These are phyloP conservation scores for Sambucus nigra DNA, from an alignment of 129 eudicot genomes.

Conservation along the genomic window DNA sequence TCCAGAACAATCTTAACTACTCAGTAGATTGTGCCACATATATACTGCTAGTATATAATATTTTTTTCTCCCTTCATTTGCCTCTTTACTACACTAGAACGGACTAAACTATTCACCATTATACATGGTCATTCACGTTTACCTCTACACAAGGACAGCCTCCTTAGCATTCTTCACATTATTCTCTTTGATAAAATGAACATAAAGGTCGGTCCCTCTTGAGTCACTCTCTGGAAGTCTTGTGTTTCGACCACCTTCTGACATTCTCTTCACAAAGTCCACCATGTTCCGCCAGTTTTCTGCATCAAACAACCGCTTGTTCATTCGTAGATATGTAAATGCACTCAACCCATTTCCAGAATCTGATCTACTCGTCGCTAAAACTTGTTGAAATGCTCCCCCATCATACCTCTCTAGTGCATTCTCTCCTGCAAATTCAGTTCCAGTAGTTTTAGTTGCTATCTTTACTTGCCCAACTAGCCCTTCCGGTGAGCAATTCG, in stretches of 20 bases:
- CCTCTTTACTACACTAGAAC: not conserved
- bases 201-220: conserved; percentile 59
- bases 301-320: conserved; percentile 67
- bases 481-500: conserved; percentile 84
- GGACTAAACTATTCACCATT: conserved; percentile 1
- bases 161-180: conserved; percentile 30
- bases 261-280: conserved; percentile 72
- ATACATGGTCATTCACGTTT: not conserved
- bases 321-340: conserved; percentile 75
- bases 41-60: not conserved
- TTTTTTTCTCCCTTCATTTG: not conserved
- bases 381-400: conserved; percentile 53
- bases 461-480: conserved; percentile 69
- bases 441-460: conserved; percentile 55
- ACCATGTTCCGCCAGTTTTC: conserved; percentile 83
- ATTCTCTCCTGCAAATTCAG: conserved; percentile 83
- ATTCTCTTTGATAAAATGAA: conserved; percentile 43
- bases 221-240: conserved; percentile 52
- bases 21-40: not conserved
- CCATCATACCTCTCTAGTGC: conserved; percentile 79
- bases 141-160: conserved; percentile 47
- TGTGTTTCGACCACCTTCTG: conserved; percentile 50
- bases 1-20: not conserved
- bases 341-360: conserved; percentile 74
- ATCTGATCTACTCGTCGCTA: conserved; percentile 60